Evolutionary conservation across 805 yeast species (phyloP).

Genomic region (Myxozyma geophila): DNA sequence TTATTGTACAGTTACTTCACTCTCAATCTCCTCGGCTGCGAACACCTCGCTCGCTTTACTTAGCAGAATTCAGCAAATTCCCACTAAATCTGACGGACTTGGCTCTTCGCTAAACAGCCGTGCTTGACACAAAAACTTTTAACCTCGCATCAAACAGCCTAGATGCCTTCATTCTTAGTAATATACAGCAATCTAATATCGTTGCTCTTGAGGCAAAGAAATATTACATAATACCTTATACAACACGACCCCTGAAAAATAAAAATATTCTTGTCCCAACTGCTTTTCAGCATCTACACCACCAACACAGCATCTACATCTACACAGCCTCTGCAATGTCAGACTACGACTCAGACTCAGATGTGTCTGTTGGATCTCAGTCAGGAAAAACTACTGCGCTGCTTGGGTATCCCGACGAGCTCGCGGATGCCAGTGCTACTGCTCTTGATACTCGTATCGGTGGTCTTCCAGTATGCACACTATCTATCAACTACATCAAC

Average conservation of each 20-base stretch:
- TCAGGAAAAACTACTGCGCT: slow-evolving; percentile 42
- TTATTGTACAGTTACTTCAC: too few relatives aligned
- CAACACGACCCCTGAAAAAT: not conserved
- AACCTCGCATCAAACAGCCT: too few relatives aligned
- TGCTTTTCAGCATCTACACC: not conserved
- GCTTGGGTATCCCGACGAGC: slow-evolving; percentile 45
- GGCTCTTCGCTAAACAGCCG: too few relatives aligned
- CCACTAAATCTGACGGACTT: too few relatives aligned
- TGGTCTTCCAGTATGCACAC: slow-evolving; percentile 57
- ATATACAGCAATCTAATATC: too few relatives aligned
- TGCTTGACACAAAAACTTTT: too few relatives aligned
- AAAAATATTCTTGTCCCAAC: not conserved
- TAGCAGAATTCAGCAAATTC: too few relatives aligned
- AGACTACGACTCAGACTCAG: slow-evolving; percentile 36
- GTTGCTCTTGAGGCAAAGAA: too few relatives aligned
- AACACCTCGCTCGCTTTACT: too few relatives aligned
- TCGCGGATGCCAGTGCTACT: slow-evolving; percentile 35
- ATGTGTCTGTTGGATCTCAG: slow-evolving; percentile 16
- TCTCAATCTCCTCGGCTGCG: too few relatives aligned
- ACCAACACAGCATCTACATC: not conserved
- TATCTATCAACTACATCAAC: not conserved
- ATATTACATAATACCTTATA: too few relatives aligned
- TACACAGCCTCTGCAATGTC: slow-evolving; percentile 14
- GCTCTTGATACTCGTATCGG: slow-evolving; percentile 76
- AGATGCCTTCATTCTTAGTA: too few relatives aligned